A percentile compares a stretch with the other conserved stretches of the same genome.
These are phyloP conservation scores for Trifolium subterraneum DNA, from an alignment of 306 rosid species.

Conservation along the genomic window DNA sequence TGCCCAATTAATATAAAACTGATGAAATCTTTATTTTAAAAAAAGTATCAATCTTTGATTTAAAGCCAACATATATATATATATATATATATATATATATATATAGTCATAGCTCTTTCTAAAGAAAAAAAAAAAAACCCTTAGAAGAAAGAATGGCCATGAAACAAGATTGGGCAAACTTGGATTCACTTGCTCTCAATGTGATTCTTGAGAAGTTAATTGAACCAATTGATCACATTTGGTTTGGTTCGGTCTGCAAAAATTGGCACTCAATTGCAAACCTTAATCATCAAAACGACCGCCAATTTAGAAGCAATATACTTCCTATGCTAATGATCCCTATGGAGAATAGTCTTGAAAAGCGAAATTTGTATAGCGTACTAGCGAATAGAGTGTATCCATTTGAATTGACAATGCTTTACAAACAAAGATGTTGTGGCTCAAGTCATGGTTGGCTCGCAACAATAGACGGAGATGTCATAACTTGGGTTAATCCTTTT, in stretches of 20 bases:
- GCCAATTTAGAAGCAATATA: not conserved
- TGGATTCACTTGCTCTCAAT: not conserved
- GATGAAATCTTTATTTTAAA: too few species aligned
- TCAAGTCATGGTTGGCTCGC: slow-evolving; percentile 15
- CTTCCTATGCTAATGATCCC: slow-evolving; percentile 21
- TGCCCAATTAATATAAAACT: too few species aligned
- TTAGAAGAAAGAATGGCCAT: not conserved
- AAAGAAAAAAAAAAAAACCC: too few species aligned
- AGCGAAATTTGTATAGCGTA: not conserved
- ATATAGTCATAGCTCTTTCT: too few species aligned
- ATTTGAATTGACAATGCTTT: not conserved
- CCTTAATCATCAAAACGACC: not conserved
- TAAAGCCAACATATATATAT: too few species aligned
- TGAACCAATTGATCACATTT: not conserved
- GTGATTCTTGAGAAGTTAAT: not conserved
- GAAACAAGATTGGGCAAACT: slow-evolving; percentile 3
- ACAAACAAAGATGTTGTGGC: slow-evolving; percentile 9
- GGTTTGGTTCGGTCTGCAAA: slow-evolving; percentile 7
- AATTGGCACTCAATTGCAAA: slow-evolving; percentile 3
- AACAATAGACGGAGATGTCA: not conserved
- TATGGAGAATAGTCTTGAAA: not conserved
- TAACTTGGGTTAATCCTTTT: slow-evolving; percentile 5
- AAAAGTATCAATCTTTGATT: too few species aligned
- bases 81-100: too few species aligned
- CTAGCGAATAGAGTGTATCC: not conserved